Base-by-base conservation (phyloP, 2,329 filamentous ascomycete genomes). In the Tolypocladium tropicale region DNA sequence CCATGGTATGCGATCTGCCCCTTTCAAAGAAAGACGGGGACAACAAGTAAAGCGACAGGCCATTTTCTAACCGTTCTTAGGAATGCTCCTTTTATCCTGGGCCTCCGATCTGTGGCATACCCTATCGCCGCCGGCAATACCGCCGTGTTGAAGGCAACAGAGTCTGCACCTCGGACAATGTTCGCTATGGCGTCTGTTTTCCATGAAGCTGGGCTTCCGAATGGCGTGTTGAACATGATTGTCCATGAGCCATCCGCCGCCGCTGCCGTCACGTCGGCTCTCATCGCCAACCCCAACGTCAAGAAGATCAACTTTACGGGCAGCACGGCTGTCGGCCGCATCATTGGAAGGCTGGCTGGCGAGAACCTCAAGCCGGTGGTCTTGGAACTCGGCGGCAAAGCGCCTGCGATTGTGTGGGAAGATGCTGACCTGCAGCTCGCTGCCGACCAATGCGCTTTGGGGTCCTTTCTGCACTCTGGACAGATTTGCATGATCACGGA, bases 401-500 rank as follows among this genome's bases (percentile, higher is more conserved):
- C 88, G 0, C 83, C 84, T 0, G 84, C 88, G 2, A 86, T 95
- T 58, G 84, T 95, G 0, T 83, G 88, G 68, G 85, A 89, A 53
- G 90, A 95, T 68, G 90, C 90, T 16, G 81, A 95, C 64, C 67
- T 95, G 43, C 78, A 87, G 33, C 76, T 82, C 28, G 89, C 90
- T 0, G 90, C 88, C 0, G 69, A 76, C 14, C 80, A 84, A 63
- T 89, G 86, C 62, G 83, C 83, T 0, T 68, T 87, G 1, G 90
- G 89, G 4, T 77, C 88, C 0, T 91, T 92, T 66, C 65, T 90
- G 58, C 81, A 93, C 68, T 76, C 77, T 2, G 90, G 90, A 0
- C 90, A 95, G 73, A 83, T 94, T 50, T 95, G 90, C 77, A 94
- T 95, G 89, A 80, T 81, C 21, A 94, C 90, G 0, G 90, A 95